phyloP scores from a whole-genome alignment of 768 basidiomycete species.

The Lactifluus echinatus region DNA sequence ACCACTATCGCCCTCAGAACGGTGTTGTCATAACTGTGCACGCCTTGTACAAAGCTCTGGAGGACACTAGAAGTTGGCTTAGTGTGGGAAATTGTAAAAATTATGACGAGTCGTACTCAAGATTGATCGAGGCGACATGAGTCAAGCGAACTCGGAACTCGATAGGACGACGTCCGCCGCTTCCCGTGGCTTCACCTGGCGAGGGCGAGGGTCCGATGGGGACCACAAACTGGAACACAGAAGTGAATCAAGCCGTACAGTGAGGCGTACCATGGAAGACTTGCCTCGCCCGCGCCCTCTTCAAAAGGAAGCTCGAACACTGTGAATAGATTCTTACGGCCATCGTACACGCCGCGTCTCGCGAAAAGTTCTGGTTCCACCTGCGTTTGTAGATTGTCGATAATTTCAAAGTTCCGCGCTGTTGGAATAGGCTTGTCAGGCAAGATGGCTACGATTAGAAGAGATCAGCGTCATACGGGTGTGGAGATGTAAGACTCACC shows the following conservation, averaged over 20 bases:
- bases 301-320: slow-evolving; percentile 54
- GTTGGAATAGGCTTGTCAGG: slow-evolving; percentile 65
- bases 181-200: neutral
- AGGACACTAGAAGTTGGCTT: slow-evolving; percentile 41
- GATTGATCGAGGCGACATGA: slow-evolving; percentile 70
- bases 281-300: slow-evolving; percentile 38
- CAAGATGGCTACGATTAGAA: slow-evolving; percentile 41
- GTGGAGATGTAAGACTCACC: slow-evolving; percentile 28
- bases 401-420: slow-evolving; percentile 60
- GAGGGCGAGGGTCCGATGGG: slow-evolving; percentile 31
- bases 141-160: slow-evolving; percentile 59
- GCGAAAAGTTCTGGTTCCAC: slow-evolving; percentile 60
- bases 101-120: slow-evolving; percentile 57
- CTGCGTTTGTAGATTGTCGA: slow-evolving; percentile 49
- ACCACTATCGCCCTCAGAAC: slow-evolving; percentile 65
- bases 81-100: slow-evolving; percentile 18
- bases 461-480: neutral
- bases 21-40: slow-evolving; percentile 58
- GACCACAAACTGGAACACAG: slow-evolving; percentile 48
- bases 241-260: neutral
- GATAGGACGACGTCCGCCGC: slow-evolving; percentile 38
- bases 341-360: slow-evolving; percentile 68
- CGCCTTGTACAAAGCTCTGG: slow-evolving; percentile 51
- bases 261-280: slow-evolving; percentile 14
- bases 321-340: slow-evolving; percentile 69